Evolutionary conservation across 768 basidiomycete genomes (phyloP).

Genomic region (Cantharellus cinnabarinus): DNA sequence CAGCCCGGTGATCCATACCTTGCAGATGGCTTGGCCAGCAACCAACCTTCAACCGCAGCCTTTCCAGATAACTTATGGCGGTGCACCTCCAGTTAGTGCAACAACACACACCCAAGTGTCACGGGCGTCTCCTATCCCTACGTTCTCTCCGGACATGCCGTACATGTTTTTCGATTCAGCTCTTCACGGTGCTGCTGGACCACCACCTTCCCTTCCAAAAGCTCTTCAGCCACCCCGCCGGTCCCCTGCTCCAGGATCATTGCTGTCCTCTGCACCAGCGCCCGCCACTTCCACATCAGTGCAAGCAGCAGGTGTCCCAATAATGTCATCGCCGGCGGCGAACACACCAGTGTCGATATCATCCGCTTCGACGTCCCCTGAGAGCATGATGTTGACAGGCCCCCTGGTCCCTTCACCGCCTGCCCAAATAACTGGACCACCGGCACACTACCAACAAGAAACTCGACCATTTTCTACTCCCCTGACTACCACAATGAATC

Average conservation of each 20-base stretch:
- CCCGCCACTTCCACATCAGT: neutral
- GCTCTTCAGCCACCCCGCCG: neutral
- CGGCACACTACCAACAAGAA: too few relatives aligned
- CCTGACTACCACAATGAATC: too few relatives aligned
- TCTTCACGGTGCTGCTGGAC: constrained; percentile 49
- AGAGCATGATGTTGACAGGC: too few relatives aligned
- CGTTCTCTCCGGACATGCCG: constrained; percentile 1
- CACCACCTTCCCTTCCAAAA: constrained; percentile 44
- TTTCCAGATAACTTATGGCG: too few relatives aligned
- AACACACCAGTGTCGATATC: too few relatives aligned
- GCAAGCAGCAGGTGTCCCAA: neutral
- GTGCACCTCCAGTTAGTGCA: too few relatives aligned
- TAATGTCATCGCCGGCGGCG: too few relatives aligned
- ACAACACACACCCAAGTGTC: neutral
- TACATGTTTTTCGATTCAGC: constrained; percentile 17
- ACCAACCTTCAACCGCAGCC: neutral
- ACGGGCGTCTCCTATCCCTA: constrained; percentile 3
- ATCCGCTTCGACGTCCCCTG: too few relatives aligned
- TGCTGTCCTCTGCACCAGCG: neutral
- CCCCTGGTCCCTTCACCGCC: too few relatives aligned
- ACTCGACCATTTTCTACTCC: too few relatives aligned
- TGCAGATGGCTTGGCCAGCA: neutral
- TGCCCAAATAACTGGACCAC: too few relatives aligned
- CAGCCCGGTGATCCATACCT: neutral
- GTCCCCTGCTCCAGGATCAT: neutral